phyloP scores from a whole-genome alignment of 768 basidiomycete species.

The Mycena kentingensis region DNA sequence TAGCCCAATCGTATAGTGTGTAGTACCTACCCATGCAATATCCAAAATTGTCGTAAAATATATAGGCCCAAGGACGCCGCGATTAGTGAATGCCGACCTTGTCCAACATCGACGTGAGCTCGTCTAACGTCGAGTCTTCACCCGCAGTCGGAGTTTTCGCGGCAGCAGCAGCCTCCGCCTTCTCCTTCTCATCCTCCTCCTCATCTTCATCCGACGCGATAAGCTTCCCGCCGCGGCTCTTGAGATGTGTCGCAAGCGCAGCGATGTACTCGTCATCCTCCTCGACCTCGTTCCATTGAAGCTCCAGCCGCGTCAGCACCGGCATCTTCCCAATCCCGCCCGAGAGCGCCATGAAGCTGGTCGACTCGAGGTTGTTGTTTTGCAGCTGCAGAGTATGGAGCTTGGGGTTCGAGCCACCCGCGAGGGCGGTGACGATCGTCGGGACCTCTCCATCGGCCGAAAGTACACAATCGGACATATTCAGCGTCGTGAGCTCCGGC shows the following conservation, averaged over 20 bases:
- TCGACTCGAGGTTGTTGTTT: slow-evolving; percentile 85
- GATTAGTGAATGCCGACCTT: slow-evolving; percentile 46
- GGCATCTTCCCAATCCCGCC: slow-evolving; percentile 62
- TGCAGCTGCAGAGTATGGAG: slow-evolving; percentile 81
- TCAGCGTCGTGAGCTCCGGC: slow-evolving; percentile 73
- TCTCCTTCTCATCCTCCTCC: slow-evolving; percentile 35
- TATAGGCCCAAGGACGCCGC: neutral
- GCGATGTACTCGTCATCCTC: slow-evolving; percentile 70
- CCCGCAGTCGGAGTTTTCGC: slow-evolving; percentile 24
- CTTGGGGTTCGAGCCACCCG: slow-evolving; percentile 69
- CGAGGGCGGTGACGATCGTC: slow-evolving; percentile 59
- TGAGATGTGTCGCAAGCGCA: slow-evolving; percentile 54
- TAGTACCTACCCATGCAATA: too few relatives aligned
- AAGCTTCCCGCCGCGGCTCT: slow-evolving; percentile 66
- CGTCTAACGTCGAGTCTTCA: slow-evolving; percentile 46
- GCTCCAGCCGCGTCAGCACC: slow-evolving; percentile 67
- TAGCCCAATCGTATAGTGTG: too few relatives aligned
- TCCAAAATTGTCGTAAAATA: too few relatives aligned
- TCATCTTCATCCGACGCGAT: slow-evolving; percentile 71
- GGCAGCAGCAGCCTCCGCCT: slow-evolving; percentile 31
- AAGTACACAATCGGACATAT: slow-evolving; percentile 91
- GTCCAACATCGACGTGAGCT: slow-evolving; percentile 65
- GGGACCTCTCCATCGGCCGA: slow-evolving; percentile 81
- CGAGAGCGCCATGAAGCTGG: slow-evolving; percentile 68
- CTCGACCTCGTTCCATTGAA: slow-evolving; percentile 90